These are phyloP conservation scores for Hypoxylon lenormandii DNA, from an alignment of 495 filamentous ascomycete genomes.

Conservation along the genomic window DNA sequence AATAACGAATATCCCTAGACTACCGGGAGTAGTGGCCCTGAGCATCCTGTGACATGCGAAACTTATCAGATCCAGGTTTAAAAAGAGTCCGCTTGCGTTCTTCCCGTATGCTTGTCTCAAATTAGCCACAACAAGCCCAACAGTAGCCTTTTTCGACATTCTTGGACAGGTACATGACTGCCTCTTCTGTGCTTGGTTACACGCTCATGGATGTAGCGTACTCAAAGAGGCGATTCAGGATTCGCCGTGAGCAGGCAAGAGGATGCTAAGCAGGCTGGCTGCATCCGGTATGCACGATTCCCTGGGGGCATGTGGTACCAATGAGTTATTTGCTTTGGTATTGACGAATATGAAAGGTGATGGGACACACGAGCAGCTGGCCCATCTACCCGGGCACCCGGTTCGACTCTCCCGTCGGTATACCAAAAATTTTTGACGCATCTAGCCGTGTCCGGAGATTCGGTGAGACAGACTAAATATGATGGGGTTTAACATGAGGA, in stretches of 20 bases:
- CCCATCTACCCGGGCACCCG: constrained; percentile 31
- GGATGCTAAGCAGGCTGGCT: constrained; percentile 16
- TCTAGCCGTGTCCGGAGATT: constrained; percentile 42
- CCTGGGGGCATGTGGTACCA: constrained; percentile 7
- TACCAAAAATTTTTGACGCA: constrained; percentile 21
- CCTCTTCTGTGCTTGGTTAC: constrained; percentile 24
- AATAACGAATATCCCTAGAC: too few species aligned
- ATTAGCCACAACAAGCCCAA: constrained; percentile 11
- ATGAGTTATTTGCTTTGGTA: constrained; percentile 20
- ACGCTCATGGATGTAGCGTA: constrained; percentile 13
- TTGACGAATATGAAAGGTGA: constrained; percentile 2
- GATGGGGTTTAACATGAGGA: constrained; percentile 34
- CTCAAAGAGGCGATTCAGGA: constrained; percentile 20
- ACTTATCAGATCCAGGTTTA: constrained; percentile 5
- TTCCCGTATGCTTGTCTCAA: constrained; percentile 23
- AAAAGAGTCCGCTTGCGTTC: constrained; percentile 10
- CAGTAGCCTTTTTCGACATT: constrained; percentile 9
- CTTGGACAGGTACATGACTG: constrained; percentile 8
- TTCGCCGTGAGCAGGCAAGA: constrained; percentile 7
- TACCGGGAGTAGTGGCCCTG: background rate
- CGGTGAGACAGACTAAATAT: constrained; percentile 39
- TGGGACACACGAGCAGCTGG: constrained; percentile 1
- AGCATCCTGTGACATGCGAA: constrained; percentile 8
- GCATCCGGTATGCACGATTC: constrained; percentile 21
- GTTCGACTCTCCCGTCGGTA: constrained; percentile 21